A percentile compares a stretch with the other conserved stretches of the same genome.
phyloP scores from a whole-genome alignment of 176 grass and related monocot genomes.

The Guadua angustifolia region DNA sequence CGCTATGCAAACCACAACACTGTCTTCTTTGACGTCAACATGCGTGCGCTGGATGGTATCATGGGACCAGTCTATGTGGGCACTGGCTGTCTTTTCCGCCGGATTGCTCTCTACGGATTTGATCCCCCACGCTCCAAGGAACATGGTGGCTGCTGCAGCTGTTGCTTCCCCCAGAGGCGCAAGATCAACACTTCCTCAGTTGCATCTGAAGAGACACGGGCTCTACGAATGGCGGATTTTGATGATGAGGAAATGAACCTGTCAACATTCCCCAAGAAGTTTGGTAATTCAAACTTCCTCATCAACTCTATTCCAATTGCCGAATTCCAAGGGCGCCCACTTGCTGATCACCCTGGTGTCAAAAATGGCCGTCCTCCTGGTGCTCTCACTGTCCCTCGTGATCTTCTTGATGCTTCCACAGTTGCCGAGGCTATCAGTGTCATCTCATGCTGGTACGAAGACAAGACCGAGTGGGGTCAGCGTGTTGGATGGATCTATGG shows the following conservation, averaged over 20 bases:
- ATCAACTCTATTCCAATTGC: conserved; percentile 93
- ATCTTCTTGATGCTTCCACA: conserved; percentile 90
- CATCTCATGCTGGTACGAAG: conserved; percentile 99
- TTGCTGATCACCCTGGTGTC: conserved; percentile 93
- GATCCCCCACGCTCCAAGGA: conserved; percentile 92
- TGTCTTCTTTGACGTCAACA: conserved; percentile 96
- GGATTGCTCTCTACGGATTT: conserved; percentile 89
- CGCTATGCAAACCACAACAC: conserved; percentile 99
- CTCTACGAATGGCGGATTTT: conserved; percentile 77
- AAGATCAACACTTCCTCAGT: conserved; percentile 46
- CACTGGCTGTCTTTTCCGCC: conserved; percentile 92
- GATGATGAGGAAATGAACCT: conserved; percentile 96
- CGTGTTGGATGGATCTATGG: conserved; percentile 99
- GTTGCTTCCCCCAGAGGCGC: conserved; percentile 82
- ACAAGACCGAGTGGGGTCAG: conserved; percentile 96
- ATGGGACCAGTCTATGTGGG: conserved; percentile 95
- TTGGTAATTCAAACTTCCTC: conserved; percentile 86
- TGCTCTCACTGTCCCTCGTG: conserved; percentile 77
- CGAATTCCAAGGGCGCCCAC: conserved; percentile 89
- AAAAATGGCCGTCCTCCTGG: conserved; percentile 89
- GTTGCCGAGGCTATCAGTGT: conserved; percentile 92
- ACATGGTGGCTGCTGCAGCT: conserved; percentile 76
- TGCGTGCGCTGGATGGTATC: conserved; percentile 85
- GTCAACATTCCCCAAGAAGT: conserved; percentile 90
- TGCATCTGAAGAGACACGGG: conserved; percentile 69